Percentiles rank a stretch among this genome's conserved stretches.
These are phyloP conservation scores for Cyclotella baltica DNA, from an alignment of 108 stramenopile species.

Conservation along the genomic window DNA sequence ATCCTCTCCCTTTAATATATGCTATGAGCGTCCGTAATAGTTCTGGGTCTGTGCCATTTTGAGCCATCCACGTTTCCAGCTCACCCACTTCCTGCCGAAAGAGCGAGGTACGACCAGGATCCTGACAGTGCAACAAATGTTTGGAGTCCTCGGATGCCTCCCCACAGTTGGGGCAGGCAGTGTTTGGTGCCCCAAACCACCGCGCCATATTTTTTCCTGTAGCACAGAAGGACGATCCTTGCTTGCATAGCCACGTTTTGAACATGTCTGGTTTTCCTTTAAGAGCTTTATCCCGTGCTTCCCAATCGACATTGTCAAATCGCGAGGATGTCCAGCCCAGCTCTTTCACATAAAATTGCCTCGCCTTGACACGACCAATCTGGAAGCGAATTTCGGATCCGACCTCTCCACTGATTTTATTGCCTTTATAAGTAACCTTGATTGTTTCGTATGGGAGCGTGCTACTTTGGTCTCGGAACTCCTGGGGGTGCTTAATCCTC, in stretches of 20 bases:
- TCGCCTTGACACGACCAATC: neutral
- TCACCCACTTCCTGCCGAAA: neutral
- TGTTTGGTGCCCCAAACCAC: neutral
- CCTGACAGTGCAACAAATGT: neutral
- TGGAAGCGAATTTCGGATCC: neutral
- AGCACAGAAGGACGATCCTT: conserved; percentile 5
- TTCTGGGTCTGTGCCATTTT: neutral
- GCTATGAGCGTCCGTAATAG: neutral
- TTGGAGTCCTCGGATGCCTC: neutral
- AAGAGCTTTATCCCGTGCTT: neutral
- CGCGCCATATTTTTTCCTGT: neutral
- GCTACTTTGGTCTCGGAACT: no score
- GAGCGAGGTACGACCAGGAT: neutral
- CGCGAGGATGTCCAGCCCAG: neutral
- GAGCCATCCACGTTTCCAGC: neutral
- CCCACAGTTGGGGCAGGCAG: neutral
- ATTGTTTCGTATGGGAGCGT: no score
- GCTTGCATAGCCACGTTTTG: neutral
- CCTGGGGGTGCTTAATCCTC: no score
- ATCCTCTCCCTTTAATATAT: neutral
- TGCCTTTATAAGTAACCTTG: neutral
- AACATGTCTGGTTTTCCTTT: neutral
- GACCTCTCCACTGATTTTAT: neutral
- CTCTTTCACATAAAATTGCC: neutral
- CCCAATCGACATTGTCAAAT: neutral